Evolutionary conservation across 2,329 filamentous ascomycete genomes (phyloP), one percentile per base, ranked within the genome.

Genomic region (Cladosporium phlei): DNA sequence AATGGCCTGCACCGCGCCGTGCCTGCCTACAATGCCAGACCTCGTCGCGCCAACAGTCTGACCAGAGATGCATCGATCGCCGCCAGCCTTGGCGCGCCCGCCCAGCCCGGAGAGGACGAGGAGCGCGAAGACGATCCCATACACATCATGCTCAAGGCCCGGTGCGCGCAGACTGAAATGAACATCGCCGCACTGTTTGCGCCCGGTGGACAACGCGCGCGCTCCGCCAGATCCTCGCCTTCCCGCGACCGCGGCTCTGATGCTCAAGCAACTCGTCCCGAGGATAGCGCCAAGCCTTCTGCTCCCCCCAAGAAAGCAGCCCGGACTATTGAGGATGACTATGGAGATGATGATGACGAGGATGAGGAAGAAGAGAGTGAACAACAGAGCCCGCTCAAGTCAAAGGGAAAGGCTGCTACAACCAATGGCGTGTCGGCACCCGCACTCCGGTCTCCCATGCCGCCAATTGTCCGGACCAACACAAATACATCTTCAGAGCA

Each of bases 321-420:
- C 66, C 78, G 87, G 59, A 75, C 80, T 63, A 89, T 91, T 75
- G 87, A 91, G 64, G 85, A 89, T 59, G 85, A 91, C 68, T 90
- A 91, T 62, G 86, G 85, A 55, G 86, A 91, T 59, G 80, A 82
- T 21, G 77, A 79, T 7, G 78, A 78, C 24, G 61, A 64, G 8
- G 59, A 60, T 28, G 59, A 62, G 29, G 75, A 76, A 22, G 67
- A 70, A 19, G 68, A 69, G 28, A 62, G 64, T 19, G 68, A 69
- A 30, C 65, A 60, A 50, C 66, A 69, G 54, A 77, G 71, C 44
- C 72, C 67, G 52, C 70, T 76, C 33, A 73, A 74, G 59, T 63
- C 71, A 16, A 74, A 74, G 56, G 74, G 72, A 60, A 59, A 78
- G 78, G 63, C 68, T 68, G 47, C 77, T 75, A 60, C 69, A 66